Conservation (phyloP, 139 green algal genomes). For the Chlamydomonas sp. region DNA sequence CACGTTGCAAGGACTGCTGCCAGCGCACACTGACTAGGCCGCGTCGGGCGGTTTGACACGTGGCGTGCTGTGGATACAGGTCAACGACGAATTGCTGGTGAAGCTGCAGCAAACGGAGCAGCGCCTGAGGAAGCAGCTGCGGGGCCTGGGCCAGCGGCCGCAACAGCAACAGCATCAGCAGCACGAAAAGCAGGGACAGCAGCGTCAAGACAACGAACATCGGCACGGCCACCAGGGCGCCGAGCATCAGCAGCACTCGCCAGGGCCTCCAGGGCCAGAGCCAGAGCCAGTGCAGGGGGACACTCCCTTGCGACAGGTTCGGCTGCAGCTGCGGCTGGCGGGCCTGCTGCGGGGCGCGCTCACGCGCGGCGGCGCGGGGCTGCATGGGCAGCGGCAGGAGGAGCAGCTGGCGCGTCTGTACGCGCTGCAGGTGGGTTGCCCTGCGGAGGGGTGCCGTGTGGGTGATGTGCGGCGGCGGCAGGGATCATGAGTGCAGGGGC, state of each 20-base stretch:
- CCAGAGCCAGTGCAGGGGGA: no score
- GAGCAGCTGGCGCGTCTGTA: background rate
- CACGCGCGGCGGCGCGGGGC: slow-evolving; percentile 1
- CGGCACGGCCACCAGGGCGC: background rate
- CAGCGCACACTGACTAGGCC: no score
- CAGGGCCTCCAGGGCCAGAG: no score
- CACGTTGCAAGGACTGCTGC: no score
- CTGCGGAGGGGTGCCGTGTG: no score
- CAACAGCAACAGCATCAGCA: background rate
- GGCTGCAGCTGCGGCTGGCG: slow-evolving; percentile 11
- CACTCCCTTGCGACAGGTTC: background rate
- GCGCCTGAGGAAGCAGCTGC: slow-evolving; percentile 11
- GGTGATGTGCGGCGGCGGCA: no score
- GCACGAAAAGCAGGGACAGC: background rate
- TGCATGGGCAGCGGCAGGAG: background rate
- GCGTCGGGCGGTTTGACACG: no score
- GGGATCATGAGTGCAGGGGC: no score
- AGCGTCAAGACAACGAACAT: background rate
- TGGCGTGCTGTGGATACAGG: background rate
- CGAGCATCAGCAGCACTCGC: no score
- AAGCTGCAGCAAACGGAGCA: background rate
- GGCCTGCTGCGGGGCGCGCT: slow-evolving; percentile 13
- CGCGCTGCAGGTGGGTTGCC: background rate
- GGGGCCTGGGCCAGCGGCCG: no score
- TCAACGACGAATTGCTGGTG: background rate